A percentile compares a stretch with the other conserved stretches of the same genome.
Conservation (phyloP, 352 stramenopile genomes). For the Bremia lactucae region DNA sequence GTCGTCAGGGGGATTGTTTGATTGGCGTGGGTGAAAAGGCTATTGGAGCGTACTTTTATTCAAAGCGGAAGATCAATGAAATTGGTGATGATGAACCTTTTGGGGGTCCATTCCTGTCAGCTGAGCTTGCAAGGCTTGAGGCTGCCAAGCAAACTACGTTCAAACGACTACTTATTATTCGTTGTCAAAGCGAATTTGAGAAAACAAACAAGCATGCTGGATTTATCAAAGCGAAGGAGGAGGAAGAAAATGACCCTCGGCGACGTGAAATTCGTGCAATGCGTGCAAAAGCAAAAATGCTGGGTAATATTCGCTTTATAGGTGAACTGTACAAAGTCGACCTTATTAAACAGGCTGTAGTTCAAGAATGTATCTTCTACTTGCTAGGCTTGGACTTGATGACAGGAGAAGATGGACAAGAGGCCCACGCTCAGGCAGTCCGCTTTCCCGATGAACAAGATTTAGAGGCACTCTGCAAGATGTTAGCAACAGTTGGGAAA, state of each 20-base stretch:
- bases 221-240: constrained; percentile 22
- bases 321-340: constrained; percentile 83
- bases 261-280: constrained; percentile 52
- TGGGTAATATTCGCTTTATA: constrained; percentile 85
- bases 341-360: constrained; percentile 67
- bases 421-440: constrained; percentile 48
- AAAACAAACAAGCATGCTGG: constrained; percentile 51
- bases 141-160: constrained; percentile 47
- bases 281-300: constrained; percentile 61
- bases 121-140: constrained; percentile 34
- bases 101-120: constrained; percentile 47
- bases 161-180: constrained; percentile 60
- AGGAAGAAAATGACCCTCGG: constrained; percentile 31
- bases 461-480: constrained; percentile 79
- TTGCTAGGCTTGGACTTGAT: constrained; percentile 70
- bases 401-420: constrained; percentile 24
- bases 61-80: constrained; percentile 36
- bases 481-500: constrained; percentile 74
- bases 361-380: constrained; percentile 74
- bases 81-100: constrained; percentile 56
- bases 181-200: constrained; percentile 77
- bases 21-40: constrained; percentile 38
- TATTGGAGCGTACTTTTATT: constrained; percentile 46
- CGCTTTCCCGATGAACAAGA: constrained; percentile 79
- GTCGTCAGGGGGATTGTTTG: constrained; percentile 24